Conservation (phyloP, 164 flowering plant genomes). For the Magnolia kwangsiensis region DNA sequence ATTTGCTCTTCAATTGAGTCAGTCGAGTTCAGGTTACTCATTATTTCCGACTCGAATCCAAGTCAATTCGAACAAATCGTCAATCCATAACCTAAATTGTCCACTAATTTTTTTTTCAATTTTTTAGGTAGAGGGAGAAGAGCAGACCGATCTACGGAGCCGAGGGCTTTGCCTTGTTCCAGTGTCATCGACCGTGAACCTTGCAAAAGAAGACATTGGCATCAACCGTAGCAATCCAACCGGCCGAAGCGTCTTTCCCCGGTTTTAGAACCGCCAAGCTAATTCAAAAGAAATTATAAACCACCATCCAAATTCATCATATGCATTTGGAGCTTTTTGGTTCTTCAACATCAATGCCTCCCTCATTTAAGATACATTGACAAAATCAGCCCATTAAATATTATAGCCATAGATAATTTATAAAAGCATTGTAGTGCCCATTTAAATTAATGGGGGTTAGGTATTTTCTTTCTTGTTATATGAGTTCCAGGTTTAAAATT, state of each 20-base stretch:
- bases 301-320: background rate
- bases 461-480: background rate
- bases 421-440: background rate
- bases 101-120: background rate
- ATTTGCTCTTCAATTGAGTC: too few species aligned
- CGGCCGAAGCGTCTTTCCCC: background rate
- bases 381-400: background rate
- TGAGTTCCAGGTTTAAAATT: background rate
- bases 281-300: background rate
- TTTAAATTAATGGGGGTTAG: background rate
- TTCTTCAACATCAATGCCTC: background rate
- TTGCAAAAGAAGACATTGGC: slow-evolving; percentile 8
- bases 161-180: slow-evolving; percentile 66
- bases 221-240: background rate
- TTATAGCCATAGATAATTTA: background rate
- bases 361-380: background rate
- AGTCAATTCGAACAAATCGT: too few species aligned
- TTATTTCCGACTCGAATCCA: too few species aligned
- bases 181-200: slow-evolving; percentile 28
- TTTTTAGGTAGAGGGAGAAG: slow-evolving; percentile 18
- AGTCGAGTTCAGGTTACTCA: too few species aligned
- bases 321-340: background rate
- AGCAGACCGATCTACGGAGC: slow-evolving; percentile 27
- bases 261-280: background rate
- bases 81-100: background rate